Evolutionary conservation across 1,284 basidiomycete species (phyloP).

Genomic region (Marasmius fiardii): DNA sequence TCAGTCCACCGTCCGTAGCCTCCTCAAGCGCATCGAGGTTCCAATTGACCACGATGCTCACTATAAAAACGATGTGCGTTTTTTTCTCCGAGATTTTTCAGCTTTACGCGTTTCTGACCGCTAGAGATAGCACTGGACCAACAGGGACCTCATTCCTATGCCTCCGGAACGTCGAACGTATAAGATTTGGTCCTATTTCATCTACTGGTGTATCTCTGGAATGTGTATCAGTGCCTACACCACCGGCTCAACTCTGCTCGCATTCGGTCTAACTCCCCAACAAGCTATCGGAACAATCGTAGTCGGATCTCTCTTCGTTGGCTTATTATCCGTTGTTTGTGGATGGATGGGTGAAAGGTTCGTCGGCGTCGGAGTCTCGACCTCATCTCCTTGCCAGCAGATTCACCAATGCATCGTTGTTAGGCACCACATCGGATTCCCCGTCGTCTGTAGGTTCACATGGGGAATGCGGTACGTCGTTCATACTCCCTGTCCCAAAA

Average conservation of each 20-base stretch:
- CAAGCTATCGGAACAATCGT: slow-evolving; percentile 20
- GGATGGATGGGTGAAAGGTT: slow-evolving; percentile 20
- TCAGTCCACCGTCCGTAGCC: neutral
- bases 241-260: slow-evolving; percentile 19
- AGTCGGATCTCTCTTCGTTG: slow-evolving; percentile 15
- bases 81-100: neutral
- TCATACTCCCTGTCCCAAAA: neutral
- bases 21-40: slow-evolving; percentile 17
- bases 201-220: slow-evolving; percentile 21
- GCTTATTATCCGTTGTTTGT: slow-evolving; percentile 17
- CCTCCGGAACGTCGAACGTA: slow-evolving; percentile 20
- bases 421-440: slow-evolving; percentile 19
- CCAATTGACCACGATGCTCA: slow-evolving; percentile 17
- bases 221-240: slow-evolving; percentile 21
- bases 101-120: neutral
- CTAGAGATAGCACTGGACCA: slow-evolving; percentile 17
- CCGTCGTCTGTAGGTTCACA: slow-evolving; percentile 17
- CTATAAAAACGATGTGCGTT: slow-evolving; percentile 16
- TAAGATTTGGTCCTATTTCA: slow-evolving; percentile 19
- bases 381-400: neutral
- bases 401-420: neutral
- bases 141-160: slow-evolving; percentile 22
- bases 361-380: neutral
- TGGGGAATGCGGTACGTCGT: slow-evolving; percentile 18
- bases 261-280: slow-evolving; percentile 19